Evolutionary conservation across 768 basidiomycete species (phyloP).

Genomic region (Auricularia sp.): DNA sequence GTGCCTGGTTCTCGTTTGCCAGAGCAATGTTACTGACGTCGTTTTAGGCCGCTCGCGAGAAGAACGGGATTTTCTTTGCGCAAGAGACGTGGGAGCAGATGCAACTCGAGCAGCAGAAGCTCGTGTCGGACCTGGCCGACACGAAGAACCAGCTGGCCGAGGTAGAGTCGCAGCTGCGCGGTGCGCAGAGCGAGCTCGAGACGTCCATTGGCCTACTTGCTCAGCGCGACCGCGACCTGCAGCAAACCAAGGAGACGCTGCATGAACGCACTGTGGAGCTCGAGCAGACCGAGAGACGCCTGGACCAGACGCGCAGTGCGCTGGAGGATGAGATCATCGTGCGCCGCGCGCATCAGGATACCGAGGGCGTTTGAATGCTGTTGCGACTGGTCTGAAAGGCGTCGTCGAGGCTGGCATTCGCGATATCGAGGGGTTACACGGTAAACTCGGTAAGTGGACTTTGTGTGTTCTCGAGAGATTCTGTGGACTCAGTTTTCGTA

Average conservation of each 20-base stretch:
- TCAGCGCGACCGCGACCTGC: slow-evolving; percentile 68
- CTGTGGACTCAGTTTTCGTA: slow-evolving; percentile 19
- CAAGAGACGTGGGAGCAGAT: slow-evolving; percentile 86
- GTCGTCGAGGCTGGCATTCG: slow-evolving; percentile 57
- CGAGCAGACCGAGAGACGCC: slow-evolving; percentile 41
- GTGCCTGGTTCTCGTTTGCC: background rate
- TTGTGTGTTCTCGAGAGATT: background rate
- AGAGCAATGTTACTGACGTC: background rate
- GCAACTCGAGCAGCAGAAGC: slow-evolving; percentile 63
- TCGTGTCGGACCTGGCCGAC: slow-evolving; percentile 70
- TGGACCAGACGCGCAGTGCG: slow-evolving; percentile 46
- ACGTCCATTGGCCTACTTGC: slow-evolving; percentile 72
- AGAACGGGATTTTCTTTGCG: slow-evolving; percentile 92
- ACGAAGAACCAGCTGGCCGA: slow-evolving; percentile 74
- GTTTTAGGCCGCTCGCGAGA: slow-evolving; percentile 70
- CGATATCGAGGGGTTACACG: slow-evolving; percentile 64
- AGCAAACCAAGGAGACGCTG: slow-evolving; percentile 47
- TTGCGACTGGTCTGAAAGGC: slow-evolving; percentile 59
- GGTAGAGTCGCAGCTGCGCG: slow-evolving; percentile 70
- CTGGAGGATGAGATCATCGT: slow-evolving; percentile 76
- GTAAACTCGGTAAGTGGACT: slow-evolving; percentile 62
- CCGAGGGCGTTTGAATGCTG: slow-evolving; percentile 60
- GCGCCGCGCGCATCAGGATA: slow-evolving; percentile 65
- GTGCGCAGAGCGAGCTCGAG: slow-evolving; percentile 83
- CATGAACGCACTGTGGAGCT: slow-evolving; percentile 44